Evolutionary conservation across 306 rosid genomes (phyloP).

Genomic region (Cicer cuneatum): DNA sequence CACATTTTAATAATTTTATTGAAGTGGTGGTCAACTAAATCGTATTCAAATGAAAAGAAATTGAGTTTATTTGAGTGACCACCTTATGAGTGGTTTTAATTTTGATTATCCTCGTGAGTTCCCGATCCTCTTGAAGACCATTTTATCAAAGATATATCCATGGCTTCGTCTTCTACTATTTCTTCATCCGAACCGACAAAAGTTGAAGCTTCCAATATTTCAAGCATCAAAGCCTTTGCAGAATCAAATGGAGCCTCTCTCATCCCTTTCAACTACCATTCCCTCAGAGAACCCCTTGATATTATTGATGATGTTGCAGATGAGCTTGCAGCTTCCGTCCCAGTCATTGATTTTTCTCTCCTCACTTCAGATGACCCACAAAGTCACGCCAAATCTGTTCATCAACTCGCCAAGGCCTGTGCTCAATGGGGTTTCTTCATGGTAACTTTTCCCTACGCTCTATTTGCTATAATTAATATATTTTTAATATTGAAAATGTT

Average conservation of each 20-base stretch:
- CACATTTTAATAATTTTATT: too few relatives aligned
- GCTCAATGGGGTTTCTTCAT: conserved; percentile 63
- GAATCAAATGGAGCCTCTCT: conserved; percentile 44
- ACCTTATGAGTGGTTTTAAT: too few relatives aligned
- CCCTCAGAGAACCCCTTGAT: conserved; percentile 20
- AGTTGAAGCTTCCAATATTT: conserved; percentile 28
- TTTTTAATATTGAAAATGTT: too few relatives aligned
- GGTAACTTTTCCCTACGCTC: conserved; percentile 15
- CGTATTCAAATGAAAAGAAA: too few relatives aligned
- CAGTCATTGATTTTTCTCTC: conserved; percentile 55
- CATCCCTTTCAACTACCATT: conserved; percentile 54
- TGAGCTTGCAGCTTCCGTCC: conserved; percentile 49
- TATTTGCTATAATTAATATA: too few relatives aligned
- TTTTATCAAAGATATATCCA: not conserved
- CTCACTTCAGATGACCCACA: conserved; percentile 52
- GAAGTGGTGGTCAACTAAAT: too few relatives aligned
- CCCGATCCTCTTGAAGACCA: too few relatives aligned
- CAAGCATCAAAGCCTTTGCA: conserved; percentile 52
- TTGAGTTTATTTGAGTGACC: too few relatives aligned
- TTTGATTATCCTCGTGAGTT: too few relatives aligned
- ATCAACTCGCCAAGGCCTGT: conserved; percentile 52
- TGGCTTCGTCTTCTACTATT: conserved; percentile 42
- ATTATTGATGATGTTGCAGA: conserved; percentile 47
- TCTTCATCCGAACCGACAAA: not conserved
- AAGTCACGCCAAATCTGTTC: conserved; percentile 39